Evolutionary conservation across 2,329 filamentous ascomycete genomes (phyloP), one percentile per base, ranked within the genome.

Genomic region (Zymoseptoria crescenta): DNA sequence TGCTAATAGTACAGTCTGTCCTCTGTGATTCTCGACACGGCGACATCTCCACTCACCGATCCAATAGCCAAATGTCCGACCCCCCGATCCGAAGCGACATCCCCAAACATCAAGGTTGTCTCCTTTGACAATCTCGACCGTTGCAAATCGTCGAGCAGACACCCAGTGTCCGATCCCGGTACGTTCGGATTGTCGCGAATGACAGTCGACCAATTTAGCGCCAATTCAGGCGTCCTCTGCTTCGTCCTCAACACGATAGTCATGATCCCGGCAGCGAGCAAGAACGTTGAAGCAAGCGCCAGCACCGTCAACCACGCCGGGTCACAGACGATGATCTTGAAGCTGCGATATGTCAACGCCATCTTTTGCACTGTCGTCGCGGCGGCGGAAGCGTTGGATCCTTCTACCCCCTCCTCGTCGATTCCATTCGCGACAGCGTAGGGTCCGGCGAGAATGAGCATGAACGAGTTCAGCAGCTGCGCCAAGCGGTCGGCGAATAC

Each of bases 161-260:
- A 57, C 13, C 19, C 55, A 16, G 49, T 35, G 21, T 35, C n/a
- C 16, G n/a, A 8, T 24, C 16, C 16, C 7, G 41, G 27, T 9
- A 57, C 30, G 29, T 57, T 45, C 29, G 49, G 49, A 41, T 52
- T 57, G 8, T 57, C 55, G 24, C 56, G 45, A 7, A 53, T 49
- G 35, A 49, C 51, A 5, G 56, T 57, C 13, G 56, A 52, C 56
- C 56, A 57, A 20, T 57, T 54, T 30, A 57, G 21, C 16, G 41
- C 41, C 10, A 57, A 45, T 6, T 57, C 56, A 2, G 56, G 56
- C n/a, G 51, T 57, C 24, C 24, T 28, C 16, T 13, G 48, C 56
- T 41, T 54, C 2, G 54, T 20, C 8, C 56, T 20, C 4, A 57
- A 16, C 3, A 41, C 41, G n/a, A 57, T 54, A 10, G 49, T 28